Evolutionary conservation across 768 basidiomycete species (phyloP).

Genomic region (Boletus bicolor): DNA sequence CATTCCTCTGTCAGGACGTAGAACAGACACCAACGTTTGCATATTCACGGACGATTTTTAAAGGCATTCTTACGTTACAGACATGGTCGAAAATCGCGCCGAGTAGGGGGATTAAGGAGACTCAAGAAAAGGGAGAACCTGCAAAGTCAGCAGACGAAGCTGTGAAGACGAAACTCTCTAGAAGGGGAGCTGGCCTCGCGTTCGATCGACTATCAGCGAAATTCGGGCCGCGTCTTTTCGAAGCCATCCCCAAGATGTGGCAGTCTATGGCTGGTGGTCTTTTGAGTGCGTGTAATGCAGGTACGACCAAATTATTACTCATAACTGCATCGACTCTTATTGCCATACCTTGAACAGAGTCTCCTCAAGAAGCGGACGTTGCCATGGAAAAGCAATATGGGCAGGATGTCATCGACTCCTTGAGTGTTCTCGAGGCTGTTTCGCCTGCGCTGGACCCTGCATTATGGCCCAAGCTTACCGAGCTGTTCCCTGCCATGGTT

Average conservation of each 20-base stretch:
- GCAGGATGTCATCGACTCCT: constrained; percentile 88
- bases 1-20: constrained; percentile 91
- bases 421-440: constrained; percentile 85
- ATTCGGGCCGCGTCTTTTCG: constrained; percentile 72
- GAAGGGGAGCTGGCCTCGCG: constrained; percentile 83
- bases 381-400: constrained; percentile 71
- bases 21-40: constrained; percentile 89
- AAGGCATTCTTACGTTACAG: constrained; percentile 79
- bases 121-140: constrained; percentile 40
- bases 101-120: constrained; percentile 37
- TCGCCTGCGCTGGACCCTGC: constrained; percentile 69
- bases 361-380: constrained; percentile 55
- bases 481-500: constrained; percentile 74
- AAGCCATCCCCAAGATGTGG: constrained; percentile 92
- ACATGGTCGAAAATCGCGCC: constrained; percentile 37
- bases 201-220: constrained; percentile 72
- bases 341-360: constrained; percentile 37
- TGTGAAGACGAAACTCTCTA: constrained; percentile 63
- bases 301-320: constrained; percentile 40
- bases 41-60: constrained; percentile 51
- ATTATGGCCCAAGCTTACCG: constrained; percentile 64
- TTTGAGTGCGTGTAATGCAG: constrained; percentile 58
- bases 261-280: constrained; percentile 84
- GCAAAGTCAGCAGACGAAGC: constrained; percentile 51
- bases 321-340: neutral